Evolutionary conservation across 179 eudicot genomes (phyloP).

Genomic region (Kewa caespitosa): DNA sequence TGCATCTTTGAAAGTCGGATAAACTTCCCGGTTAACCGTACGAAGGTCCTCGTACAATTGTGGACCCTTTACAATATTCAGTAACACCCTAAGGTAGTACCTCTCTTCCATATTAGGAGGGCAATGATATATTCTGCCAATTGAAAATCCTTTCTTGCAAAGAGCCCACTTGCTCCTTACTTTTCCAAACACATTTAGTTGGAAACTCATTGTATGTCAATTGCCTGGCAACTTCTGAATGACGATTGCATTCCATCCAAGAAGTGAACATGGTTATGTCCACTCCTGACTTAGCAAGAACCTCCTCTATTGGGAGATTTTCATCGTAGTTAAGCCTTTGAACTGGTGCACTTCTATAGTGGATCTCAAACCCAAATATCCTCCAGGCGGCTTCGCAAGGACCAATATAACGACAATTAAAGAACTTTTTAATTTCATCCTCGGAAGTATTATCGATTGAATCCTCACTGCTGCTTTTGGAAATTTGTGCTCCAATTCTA

Average conservation of each 20-base stretch:
- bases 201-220: constrained; percentile 14
- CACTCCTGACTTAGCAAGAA: neutral
- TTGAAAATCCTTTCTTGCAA: neutral
- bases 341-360: neutral
- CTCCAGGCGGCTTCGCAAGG: constrained; percentile 27
- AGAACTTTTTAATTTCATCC: constrained; percentile 12
- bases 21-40: neutral
- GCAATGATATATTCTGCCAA: neutral
- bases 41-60: neutral
- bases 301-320: neutral
- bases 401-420: constrained; percentile 18
- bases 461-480: accelerated
- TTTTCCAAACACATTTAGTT: constrained; percentile 3
- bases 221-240: neutral
- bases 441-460: neutral
- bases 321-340: neutral
- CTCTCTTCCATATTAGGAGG: neutral
- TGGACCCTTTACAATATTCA: neutral
- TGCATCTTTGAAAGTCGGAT: neutral
- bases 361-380: constrained; percentile 14
- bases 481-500: neutral
- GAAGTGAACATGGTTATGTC: constrained; percentile 3
- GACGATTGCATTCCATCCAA: constrained; percentile 17
- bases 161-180: neutral
- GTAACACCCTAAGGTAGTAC: neutral